These are phyloP conservation scores for Mycena citricolor DNA, from an alignment of 1,284 basidiomycete genomes.

Conservation along the genomic window DNA sequence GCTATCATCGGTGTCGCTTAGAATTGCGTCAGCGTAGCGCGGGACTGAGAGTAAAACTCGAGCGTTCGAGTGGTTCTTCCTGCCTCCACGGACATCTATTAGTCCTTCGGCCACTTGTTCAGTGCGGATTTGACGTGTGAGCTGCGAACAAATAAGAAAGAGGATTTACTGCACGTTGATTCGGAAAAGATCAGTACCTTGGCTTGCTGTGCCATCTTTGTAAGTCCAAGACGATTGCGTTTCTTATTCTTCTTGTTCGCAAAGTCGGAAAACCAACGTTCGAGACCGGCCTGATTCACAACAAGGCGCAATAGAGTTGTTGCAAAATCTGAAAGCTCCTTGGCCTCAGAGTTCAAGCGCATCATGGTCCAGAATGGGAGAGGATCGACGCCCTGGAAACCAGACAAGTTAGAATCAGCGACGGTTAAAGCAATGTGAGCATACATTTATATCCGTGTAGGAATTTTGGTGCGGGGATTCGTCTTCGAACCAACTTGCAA, in stretches of 20 bases:
- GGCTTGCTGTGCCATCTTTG: slow-evolving; percentile 6
- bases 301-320: slow-evolving; percentile 6
- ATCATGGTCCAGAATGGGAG: slow-evolving; percentile 13
- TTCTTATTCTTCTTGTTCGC: slow-evolving; percentile 8
- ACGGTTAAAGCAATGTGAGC: too few relatives aligned
- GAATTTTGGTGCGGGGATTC: slow-evolving; percentile 4
- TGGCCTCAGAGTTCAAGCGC: background rate
- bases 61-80: slow-evolving; percentile 11
- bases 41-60: slow-evolving; percentile 7
- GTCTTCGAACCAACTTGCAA: slow-evolving; percentile 7
- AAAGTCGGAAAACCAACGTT: slow-evolving; percentile 7
- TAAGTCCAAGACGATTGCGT: slow-evolving; percentile 1
- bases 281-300: slow-evolving; percentile 7
- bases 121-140: slow-evolving; percentile 6
- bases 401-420: too few relatives aligned
- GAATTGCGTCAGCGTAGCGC: slow-evolving; percentile 12
- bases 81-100: background rate
- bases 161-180: background rate
- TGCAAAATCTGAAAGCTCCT: slow-evolving; percentile 4
- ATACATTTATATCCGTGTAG: background rate
- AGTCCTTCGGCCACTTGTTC: slow-evolving; percentile 11
- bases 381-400: slow-evolving; percentile 6
- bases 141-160: background rate
- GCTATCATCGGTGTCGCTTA: slow-evolving; percentile 14
- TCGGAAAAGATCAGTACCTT: too few relatives aligned